These are phyloP conservation scores for Malus fusca DNA, from an alignment of 306 rosid genomes.

Conservation along the genomic window DNA sequence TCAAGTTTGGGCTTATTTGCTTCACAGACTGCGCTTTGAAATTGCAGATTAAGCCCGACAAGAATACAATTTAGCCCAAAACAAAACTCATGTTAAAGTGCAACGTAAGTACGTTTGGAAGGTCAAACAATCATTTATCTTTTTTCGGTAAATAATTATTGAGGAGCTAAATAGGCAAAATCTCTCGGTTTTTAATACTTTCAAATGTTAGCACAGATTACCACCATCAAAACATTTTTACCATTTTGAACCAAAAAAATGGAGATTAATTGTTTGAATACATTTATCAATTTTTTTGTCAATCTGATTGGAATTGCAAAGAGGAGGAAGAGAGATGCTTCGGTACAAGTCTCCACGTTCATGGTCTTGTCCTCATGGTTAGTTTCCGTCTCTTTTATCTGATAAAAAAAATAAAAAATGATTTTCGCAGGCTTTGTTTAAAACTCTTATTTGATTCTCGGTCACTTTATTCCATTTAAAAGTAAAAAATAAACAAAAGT, in stretches of 20 bases:
- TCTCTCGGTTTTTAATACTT: not conserved
- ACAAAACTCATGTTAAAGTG: not conserved
- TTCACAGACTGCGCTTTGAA: too few species aligned
- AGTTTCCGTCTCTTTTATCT: not conserved
- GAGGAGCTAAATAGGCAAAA: not conserved
- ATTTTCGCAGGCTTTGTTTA: rapidly evolving
- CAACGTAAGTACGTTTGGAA: not conserved
- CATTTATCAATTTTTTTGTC: not conserved
- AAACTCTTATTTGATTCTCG: too few species aligned
- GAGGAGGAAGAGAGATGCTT: not conserved
- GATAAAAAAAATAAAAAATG: not conserved
- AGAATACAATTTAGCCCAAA: too few species aligned
- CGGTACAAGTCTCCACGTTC: not conserved
- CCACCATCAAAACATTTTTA: not conserved
- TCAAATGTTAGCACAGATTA: not conserved
- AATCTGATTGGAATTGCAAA: not conserved
- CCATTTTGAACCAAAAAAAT: not conserved
- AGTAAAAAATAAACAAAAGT: too few species aligned
- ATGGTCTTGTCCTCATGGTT: not conserved
- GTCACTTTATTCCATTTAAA: too few species aligned
- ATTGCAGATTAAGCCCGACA: too few species aligned
- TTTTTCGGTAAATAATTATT: not conserved
- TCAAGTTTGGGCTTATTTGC: not conserved
- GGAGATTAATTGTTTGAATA: not conserved
- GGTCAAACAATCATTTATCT: not conserved